A percentile compares a stretch with the other conserved stretches of the same genome.
Evolutionary conservation across 179 eudicot species (phyloP).

Genomic region (Nepenthes alata): DNA sequence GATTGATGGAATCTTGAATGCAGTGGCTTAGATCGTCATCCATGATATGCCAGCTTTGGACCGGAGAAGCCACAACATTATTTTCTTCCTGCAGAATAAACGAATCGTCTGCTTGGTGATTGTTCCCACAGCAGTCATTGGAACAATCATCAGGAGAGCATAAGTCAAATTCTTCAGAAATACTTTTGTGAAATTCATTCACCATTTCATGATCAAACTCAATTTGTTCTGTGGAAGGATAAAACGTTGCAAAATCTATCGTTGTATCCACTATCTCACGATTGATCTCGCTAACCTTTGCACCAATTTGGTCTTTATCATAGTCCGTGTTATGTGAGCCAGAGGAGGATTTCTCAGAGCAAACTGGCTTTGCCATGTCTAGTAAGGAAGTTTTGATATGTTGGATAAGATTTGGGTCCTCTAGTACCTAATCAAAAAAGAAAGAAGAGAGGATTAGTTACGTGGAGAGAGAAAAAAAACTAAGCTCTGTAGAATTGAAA

Average conservation of each 20-base stretch:
- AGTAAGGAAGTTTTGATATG: constrained; percentile 34
- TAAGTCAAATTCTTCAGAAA: constrained; percentile 6
- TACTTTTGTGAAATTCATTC: constrained; percentile 8
- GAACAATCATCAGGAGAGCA: constrained; percentile 38
- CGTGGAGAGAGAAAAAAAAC: background rate
- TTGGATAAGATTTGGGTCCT: constrained; percentile 54
- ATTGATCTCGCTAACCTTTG: constrained; percentile 11
- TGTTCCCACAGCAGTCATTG: constrained; percentile 25
- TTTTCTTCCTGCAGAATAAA: constrained; percentile 12
- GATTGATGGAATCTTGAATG: constrained; percentile 27
- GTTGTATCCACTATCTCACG: constrained; percentile 14
- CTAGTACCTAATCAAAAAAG: constrained; percentile 30
- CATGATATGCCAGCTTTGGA: constrained; percentile 8
- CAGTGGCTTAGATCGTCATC: constrained; percentile 33
- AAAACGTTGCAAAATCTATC: constrained; percentile 4
- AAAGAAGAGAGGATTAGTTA: background rate
- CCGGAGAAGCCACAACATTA: background rate
- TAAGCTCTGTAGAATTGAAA: background rate
- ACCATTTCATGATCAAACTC: constrained; percentile 8
- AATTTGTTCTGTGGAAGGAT: constrained; percentile 11
- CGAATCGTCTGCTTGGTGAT: constrained; percentile 23
- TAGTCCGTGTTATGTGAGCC: constrained; percentile 5
- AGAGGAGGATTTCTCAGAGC: constrained; percentile 15
- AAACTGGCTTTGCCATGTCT: constrained; percentile 24
- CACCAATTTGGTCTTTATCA: constrained; percentile 6